Evolutionary conservation across 805 yeast genomes (phyloP), one percentile per base, ranked within the genome.

Genomic region (Myxozyma monticola): DNA sequence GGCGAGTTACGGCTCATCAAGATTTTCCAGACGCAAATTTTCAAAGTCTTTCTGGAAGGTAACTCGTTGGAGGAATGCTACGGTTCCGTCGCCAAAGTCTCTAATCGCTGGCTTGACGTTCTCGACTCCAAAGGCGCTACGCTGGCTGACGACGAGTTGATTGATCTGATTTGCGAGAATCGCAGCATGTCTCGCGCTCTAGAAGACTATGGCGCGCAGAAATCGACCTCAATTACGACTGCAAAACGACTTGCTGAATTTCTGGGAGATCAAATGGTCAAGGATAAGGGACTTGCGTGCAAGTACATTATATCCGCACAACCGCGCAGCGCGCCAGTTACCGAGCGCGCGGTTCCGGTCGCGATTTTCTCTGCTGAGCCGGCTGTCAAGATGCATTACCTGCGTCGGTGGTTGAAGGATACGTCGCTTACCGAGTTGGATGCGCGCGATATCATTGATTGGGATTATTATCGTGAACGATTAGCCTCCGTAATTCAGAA

Each of bases 281-380:
- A 88, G 62, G 98, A 89, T 68, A 89, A 90, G 52, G 98, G 99
- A 55, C 77, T 93, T 53, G 96, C 96, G 4, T 91, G 96, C 70
- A 89, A 88, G 67, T 93, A 88, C 70, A 84, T 93, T 67, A 90
- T 93, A 57, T 83, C 96, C 54, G 79, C 81, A 41, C 81, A 79
- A 57, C 99, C 99, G 1, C 62, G 76, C 18, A 84, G 84, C 37
- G 84, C 95, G 1, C 96, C 99, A 0, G 90, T 90, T 26, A 88
- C 99, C 0, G 98, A 91, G 63, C 77, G 99, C 59, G 99, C 99
- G 0, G 76, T 93, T 38, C 99, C 99, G 0, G 96, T 95, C 4
- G 93, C 96, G 0, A 89, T 93, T 17, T 95, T 93, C 65, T 85
- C 96, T 0, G 84, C 97, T 0, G 96, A 89, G 26, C 60, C 73